phyloP scores from a whole-genome alignment of 352 stramenopile species.

The Globisporangium uncinulatum region DNA sequence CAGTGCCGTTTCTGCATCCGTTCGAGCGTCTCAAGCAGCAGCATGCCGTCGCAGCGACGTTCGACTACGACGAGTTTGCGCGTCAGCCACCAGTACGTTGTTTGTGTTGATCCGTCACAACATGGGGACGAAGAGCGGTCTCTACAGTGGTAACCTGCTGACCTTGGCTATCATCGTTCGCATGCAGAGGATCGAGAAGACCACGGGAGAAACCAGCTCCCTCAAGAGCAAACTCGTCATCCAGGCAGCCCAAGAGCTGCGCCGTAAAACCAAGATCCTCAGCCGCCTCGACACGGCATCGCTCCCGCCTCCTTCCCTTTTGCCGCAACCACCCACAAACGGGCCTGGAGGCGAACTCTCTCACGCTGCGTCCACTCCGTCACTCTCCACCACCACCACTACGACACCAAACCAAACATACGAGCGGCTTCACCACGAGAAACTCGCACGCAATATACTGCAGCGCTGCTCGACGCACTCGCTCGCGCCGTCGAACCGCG shows the following conservation, averaged over 20 bases:
- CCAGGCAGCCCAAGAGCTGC: conserved; percentile 25
- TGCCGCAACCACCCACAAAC: not conserved
- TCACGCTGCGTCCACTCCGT: conserved; percentile 2
- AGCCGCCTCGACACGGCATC: conserved; percentile 4
- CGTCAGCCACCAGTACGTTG: conserved; percentile 17
- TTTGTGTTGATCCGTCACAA: not conserved
- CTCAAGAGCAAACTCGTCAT: conserved; percentile 28
- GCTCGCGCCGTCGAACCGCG: conserved; percentile 32
- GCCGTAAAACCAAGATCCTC: conserved; percentile 28
- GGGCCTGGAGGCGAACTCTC: not conserved
- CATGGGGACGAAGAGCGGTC: too few species aligned
- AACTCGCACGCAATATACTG: conserved; percentile 28
- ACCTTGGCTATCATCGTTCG: too few species aligned
- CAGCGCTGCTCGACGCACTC: conserved; percentile 19
- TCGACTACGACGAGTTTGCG: conserved; percentile 45
- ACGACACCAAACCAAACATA: conserved; percentile 7
- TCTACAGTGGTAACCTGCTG: too few species aligned
- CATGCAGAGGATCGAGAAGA: conserved; percentile 13
- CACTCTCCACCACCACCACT: not conserved
- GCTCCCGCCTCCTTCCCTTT: too few species aligned
- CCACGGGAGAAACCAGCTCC: conserved; percentile 12
- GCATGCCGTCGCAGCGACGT: conserved; percentile 31
- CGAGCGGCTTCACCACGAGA: conserved; percentile 28
- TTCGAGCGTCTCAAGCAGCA: conserved; percentile 39
- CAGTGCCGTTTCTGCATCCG: conserved; percentile 28